Percentiles rank a stretch among this genome's conserved stretches.
Conservation (phyloP, 495 filamentous ascomycete genomes). For the Daldinia grandis region DNA sequence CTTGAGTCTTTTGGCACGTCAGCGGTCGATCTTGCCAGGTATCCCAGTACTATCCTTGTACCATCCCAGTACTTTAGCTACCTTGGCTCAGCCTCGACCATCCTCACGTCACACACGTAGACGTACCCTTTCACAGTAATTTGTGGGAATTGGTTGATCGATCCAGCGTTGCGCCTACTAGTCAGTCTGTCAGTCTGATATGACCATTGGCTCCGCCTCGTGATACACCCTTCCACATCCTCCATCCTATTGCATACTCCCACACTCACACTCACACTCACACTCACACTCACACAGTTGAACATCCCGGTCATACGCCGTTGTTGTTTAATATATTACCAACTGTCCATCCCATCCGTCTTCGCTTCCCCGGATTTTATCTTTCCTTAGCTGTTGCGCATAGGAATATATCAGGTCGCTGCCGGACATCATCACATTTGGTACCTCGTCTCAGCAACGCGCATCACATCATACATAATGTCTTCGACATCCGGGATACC, state of each 20-base stretch:
- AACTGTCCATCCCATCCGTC: constrained; percentile 19
- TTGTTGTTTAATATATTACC: constrained; percentile 34
- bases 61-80: constrained; percentile 22
- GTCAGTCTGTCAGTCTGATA: constrained; percentile 39
- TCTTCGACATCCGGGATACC: constrained; percentile 49
- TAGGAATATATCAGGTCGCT: constrained; percentile 19
- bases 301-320: constrained; percentile 20
- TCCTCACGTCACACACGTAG: constrained; percentile 45
- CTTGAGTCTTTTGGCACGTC: constrained; percentile 35
- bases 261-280: constrained; percentile 11
- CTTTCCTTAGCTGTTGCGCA: constrained; percentile 19
- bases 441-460: constrained; percentile 22
- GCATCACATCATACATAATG: constrained; percentile 46
- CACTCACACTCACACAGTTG: not conserved
- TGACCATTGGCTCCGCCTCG: constrained; percentile 45
- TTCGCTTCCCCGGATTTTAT: constrained; percentile 39
- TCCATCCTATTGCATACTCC: constrained; percentile 29
- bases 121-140: constrained; percentile 36
- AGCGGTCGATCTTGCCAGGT: constrained; percentile 43
- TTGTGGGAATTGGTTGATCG: constrained; percentile 31
- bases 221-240: constrained; percentile 42
- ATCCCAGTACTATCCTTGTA: constrained; percentile 20
- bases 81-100: constrained; percentile 45
- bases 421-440: constrained; percentile 7
- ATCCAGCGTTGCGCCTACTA: constrained; percentile 39